phyloP scores from a whole-genome alignment of 2,329 filamentous ascomycete species.

The Neonectria hederae region DNA sequence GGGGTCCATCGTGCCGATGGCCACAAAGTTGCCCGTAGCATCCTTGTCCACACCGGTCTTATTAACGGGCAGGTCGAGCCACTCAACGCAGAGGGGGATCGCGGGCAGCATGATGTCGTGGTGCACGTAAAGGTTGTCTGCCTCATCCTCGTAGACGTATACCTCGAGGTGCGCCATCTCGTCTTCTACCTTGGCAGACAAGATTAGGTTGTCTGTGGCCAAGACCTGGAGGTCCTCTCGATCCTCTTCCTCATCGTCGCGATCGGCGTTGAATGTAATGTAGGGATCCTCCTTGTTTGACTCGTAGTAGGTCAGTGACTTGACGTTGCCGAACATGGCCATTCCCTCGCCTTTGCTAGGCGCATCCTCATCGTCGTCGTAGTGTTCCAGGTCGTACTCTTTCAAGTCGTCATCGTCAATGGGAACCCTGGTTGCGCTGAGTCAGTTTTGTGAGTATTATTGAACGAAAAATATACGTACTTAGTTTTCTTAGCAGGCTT shows the following conservation, averaged over 20 bases:
- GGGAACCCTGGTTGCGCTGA: constrained; percentile 51
- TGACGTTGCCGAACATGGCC: constrained; percentile 95
- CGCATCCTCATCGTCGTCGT: constrained; percentile 77
- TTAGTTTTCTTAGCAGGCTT: constrained; percentile 47
- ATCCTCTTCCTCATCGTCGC: constrained; percentile 81
- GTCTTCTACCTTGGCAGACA: constrained; percentile 95
- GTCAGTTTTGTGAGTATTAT: constrained; percentile 22
- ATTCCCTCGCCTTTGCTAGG: constrained; percentile 71
- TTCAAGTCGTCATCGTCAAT: constrained; percentile 85
- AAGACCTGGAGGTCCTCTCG: constrained; percentile 93
- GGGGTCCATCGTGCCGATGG: constrained; percentile 95
- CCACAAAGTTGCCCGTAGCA: constrained; percentile 86
- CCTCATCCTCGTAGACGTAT: constrained; percentile 95
- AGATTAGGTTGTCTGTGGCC: constrained; percentile 89
- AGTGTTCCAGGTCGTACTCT: constrained; percentile 96
- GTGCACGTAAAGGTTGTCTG: constrained; percentile 97
- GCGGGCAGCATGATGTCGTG: constrained; percentile 99
- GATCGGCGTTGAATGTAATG: constrained; percentile 83
- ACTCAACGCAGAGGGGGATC: constrained; percentile 94
- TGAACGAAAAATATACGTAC: constrained; percentile 38
- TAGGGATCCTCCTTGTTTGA: constrained; percentile 96
- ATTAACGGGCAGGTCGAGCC: constrained; percentile 91
- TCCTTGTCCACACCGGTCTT: constrained; percentile 71
- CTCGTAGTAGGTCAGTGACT: constrained; percentile 91
- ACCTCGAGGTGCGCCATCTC: constrained; percentile 96